A percentile compares a stretch with the other conserved stretches of the same genome.
Evolutionary conservation across 495 filamentous ascomycete genomes (phyloP).

Genomic region (Trichoderma asperelloides): DNA sequence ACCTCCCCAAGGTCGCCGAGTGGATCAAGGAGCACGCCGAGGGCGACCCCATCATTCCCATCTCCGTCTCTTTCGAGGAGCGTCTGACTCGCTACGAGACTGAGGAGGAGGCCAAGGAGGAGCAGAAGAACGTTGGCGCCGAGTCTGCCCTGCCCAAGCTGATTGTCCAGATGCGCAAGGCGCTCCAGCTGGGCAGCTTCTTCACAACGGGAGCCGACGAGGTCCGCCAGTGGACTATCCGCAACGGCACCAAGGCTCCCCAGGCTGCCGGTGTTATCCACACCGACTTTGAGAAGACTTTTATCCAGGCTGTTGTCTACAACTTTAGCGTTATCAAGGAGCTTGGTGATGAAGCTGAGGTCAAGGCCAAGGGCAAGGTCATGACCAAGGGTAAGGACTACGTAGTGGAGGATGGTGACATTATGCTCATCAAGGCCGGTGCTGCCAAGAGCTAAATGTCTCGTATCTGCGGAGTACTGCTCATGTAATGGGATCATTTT

Average conservation of each 20-base stretch:
- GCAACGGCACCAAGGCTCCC: slow-evolving; percentile 92
- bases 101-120: slow-evolving; percentile 70
- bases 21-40: slow-evolving; percentile 88
- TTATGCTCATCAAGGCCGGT: slow-evolving; percentile 87
- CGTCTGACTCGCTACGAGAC: slow-evolving; percentile 70
- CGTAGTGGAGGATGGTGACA: slow-evolving; percentile 68
- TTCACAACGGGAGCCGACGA: slow-evolving; percentile 97
- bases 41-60: slow-evolving; percentile 83
- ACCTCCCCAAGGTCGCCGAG: slow-evolving; percentile 81
- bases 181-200: slow-evolving; percentile 84
- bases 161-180: slow-evolving; percentile 86
- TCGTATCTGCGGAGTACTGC: background rate
- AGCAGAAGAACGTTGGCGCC: slow-evolving; percentile 80
- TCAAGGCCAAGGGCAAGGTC: slow-evolving; percentile 90
- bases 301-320: slow-evolving; percentile 92
- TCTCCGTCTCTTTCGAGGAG: slow-evolving; percentile 89
- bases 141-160: slow-evolving; percentile 90
- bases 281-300: slow-evolving; percentile 98
- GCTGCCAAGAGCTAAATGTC: slow-evolving; percentile 65
- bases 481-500: background rate
- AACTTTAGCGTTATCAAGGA: slow-evolving; percentile 76
- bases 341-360: slow-evolving; percentile 74
- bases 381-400: slow-evolving; percentile 99
- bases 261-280: slow-evolving; percentile 98
- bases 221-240: slow-evolving; percentile 97